Conservation (phyloP, 2,329 filamentous ascomycete genomes). For the Curvularia hawaiiensis region DNA sequence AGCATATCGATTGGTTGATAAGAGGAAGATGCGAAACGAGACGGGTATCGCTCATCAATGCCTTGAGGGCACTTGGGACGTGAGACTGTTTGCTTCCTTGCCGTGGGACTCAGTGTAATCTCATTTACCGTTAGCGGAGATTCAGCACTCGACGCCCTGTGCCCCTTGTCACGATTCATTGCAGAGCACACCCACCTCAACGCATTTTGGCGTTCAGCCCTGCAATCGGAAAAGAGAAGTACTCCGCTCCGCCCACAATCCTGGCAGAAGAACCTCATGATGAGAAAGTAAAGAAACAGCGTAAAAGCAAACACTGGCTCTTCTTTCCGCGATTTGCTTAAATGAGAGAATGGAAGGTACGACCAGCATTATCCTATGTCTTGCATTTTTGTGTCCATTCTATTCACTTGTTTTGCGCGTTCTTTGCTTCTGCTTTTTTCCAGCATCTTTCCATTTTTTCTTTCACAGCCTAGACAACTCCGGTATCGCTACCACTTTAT, state of each 20-base stretch:
- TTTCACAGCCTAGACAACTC: no score
- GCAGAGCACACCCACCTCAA: background rate
- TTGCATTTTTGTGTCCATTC: background rate
- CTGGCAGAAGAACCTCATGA: background rate
- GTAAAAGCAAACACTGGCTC: background rate
- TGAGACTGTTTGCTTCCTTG: background rate
- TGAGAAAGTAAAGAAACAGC: background rate
- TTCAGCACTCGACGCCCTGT: background rate
- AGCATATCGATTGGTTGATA: constrained; percentile 10
- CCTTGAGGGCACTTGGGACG: no score
- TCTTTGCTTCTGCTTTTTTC: background rate
- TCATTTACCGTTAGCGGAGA: background rate
- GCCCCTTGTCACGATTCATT: background rate
- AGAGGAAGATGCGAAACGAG: background rate
- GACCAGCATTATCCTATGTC: background rate
- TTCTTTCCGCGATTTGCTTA: background rate
- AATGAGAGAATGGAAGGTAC: background rate
- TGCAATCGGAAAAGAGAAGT: background rate
- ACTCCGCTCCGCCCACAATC: background rate
- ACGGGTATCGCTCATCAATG: background rate
- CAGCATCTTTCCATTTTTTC: background rate
- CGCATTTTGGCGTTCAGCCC: background rate
- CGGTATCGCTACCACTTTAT: no score
- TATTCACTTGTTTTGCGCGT: background rate
- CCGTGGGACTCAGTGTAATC: background rate